phyloP scores from a whole-genome alignment of 352 stramenopile species.

The Phytophthora foliorum region DNA sequence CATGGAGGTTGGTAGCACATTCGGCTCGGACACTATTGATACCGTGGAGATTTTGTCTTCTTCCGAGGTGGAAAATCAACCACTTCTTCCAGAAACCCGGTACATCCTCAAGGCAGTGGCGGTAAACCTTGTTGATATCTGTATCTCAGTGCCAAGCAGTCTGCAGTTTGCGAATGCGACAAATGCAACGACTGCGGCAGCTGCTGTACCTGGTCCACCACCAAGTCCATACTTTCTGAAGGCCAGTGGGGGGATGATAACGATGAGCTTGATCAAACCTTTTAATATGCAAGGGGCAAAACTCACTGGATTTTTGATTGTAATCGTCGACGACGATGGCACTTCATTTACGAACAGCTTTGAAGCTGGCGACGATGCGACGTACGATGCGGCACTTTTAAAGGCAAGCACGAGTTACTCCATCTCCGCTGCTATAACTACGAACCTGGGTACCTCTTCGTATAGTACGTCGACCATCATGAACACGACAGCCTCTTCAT shows the following conservation, averaged over 20 bases:
- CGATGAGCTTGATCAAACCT: constrained; percentile 54
- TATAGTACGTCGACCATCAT: constrained; percentile 41
- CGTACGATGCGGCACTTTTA: constrained; percentile 44
- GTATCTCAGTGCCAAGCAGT: constrained; percentile 33
- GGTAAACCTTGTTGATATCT: constrained; percentile 59
- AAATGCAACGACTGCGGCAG: constrained; percentile 36
- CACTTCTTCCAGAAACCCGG: constrained; percentile 39
- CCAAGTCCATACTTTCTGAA: constrained; percentile 60
- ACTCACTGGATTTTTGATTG: constrained; percentile 57
- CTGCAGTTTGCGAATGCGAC: constrained; percentile 18
- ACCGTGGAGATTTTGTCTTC: constrained; percentile 48
- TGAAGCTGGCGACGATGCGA: constrained; percentile 24
- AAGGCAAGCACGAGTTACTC: constrained; percentile 38
- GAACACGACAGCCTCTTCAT: constrained; percentile 38
- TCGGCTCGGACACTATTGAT: constrained; percentile 20
- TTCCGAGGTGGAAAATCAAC: constrained; percentile 24
- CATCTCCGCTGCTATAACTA: constrained; percentile 50
- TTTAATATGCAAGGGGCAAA: constrained; percentile 61
- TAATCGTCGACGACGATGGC: constrained; percentile 35
- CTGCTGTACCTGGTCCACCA: constrained; percentile 49
- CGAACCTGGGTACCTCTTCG: constrained; percentile 46
- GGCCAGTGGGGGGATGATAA: constrained; percentile 57
- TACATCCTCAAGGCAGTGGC: constrained; percentile 71
- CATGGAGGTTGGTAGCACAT: constrained; percentile 48
- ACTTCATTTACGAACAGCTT: constrained; percentile 28